Evolutionary conservation across 2,329 filamentous ascomycete genomes (phyloP).

Genomic region (Chrysosporium queenslandicum): DNA sequence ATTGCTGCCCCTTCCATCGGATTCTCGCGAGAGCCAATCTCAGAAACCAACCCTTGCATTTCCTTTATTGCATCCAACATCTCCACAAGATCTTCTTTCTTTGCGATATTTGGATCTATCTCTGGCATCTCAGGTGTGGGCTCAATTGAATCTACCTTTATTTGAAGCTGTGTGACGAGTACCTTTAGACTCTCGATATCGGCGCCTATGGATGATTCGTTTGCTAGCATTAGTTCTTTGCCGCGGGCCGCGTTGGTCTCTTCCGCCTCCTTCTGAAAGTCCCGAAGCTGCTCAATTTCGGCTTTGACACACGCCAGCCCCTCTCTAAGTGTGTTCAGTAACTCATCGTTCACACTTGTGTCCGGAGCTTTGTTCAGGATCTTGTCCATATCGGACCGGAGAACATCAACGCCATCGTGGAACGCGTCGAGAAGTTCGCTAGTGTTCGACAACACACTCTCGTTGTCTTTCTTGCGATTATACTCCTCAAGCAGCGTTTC

Average conservation of each 20-base stretch:
- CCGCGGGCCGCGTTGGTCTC: conserved; percentile 44
- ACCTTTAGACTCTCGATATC: conserved; percentile 80
- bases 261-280: conserved; percentile 40
- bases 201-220: conserved; percentile 46
- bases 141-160: conserved; percentile 74
- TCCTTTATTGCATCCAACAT: conserved; percentile 38
- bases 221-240: conserved; percentile 49
- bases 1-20: conserved; percentile 45
- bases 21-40: conserved; percentile 32
- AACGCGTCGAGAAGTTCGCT: conserved; percentile 52
- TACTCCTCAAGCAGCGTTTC: conserved; percentile 43
- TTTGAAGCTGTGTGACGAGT: conserved; percentile 68
- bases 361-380: conserved; percentile 70
- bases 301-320: conserved; percentile 64
- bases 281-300: conserved; percentile 71
- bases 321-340: conserved; percentile 75
- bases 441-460: conserved; percentile 45
- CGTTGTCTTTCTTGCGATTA: conserved; percentile 43
- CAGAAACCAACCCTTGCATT: conserved; percentile 51
- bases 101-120: conserved; percentile 33
- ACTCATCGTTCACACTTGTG: conserved; percentile 76
- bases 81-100: conserved; percentile 41
- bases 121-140: conserved; percentile 40
- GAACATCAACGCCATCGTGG: conserved; percentile 60
- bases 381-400: conserved; percentile 65